Base-by-base conservation (phyloP, 306 rosid genomes). In the Sophora flavescens region DNA sequence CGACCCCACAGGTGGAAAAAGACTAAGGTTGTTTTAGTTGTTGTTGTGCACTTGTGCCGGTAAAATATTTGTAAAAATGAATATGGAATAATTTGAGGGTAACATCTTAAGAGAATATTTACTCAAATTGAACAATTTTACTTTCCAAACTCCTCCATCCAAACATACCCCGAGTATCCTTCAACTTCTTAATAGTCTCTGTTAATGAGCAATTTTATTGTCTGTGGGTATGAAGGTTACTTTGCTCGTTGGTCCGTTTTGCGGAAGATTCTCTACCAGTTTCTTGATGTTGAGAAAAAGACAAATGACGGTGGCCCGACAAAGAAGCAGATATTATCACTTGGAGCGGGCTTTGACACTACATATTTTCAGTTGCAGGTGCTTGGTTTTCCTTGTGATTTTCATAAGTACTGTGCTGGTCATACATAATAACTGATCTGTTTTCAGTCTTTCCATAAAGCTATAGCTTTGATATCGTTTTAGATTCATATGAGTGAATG, bases 351-450 rank as follows among this genome's bases (percentile, higher is more conserved):
- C 22, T 92, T 95, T 82, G 97, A 90, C 74, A 92, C 97, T 3
- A 92, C 92, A 18, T 92, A 82, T 83, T 95, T 96, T 79, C 99
- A 92, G 86, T 85, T 96, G 90, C 96, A 96, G 98, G 98, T 90
- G 75, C 74, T 32, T 80, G 68, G 68, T 18, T 84, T 73, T 57
- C 75, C 51, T 74, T 66, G 77, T 75, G 79, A 72, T 69, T 66
- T 78, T 82, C 58, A 59, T 11, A 8, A 64, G 68, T 78, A 63
- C 70, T 74, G 68, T 68, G 36, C 15, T 18, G 18, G 65, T 6
- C 38, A 60, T 63, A 35, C 52, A 11, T 47, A 47, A 47, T 11
- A 47, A 3, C 12, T 47, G 3, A 12, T 12, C 12, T 42, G 13
- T 42, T 10, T 45, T 42, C 4, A 2, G 51, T 45, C 15, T 45